Evolutionary conservation across 1,284 basidiomycete species (phyloP).

Genomic region (Pyrrhoderma noxium): DNA sequence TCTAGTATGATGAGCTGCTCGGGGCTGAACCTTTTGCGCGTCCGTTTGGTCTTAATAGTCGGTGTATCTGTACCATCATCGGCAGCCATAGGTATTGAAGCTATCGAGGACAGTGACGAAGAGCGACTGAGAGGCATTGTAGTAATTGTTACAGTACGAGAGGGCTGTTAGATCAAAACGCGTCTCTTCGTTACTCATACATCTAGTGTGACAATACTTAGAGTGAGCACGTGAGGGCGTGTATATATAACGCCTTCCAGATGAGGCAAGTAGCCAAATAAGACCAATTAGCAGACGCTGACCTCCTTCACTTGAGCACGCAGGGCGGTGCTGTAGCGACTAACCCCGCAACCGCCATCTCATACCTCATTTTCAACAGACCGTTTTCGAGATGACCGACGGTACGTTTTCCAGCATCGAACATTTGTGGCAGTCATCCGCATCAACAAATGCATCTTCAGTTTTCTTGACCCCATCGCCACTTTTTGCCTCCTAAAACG

Average conservation of each 20-base stretch:
- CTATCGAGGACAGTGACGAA: slow-evolving; percentile 13
- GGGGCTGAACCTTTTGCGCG: slow-evolving; percentile 62
- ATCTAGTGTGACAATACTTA: too few species aligned
- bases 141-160: too few species aligned
- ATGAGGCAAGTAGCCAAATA: too few species aligned
- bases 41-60: slow-evolving; percentile 8
- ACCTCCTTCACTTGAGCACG: too few species aligned
- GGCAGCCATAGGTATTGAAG: neutral
- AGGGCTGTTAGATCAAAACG: too few species aligned
- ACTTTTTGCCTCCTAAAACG: neutral
- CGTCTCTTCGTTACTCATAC: too few species aligned
- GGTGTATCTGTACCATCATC: neutral
- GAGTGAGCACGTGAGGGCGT: too few species aligned
- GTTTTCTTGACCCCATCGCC: neutral
- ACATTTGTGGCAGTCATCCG: slow-evolving; percentile 9
- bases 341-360: too few species aligned
- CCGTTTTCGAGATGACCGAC: slow-evolving; percentile 14
- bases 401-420: slow-evolving; percentile 18
- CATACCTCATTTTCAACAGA: too few species aligned
- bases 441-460: slow-evolving; percentile 8
- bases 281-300: too few species aligned
- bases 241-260: too few species aligned
- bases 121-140: slow-evolving; percentile 5
- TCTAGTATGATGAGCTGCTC: slow-evolving; percentile 66
- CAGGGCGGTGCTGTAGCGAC: too few species aligned